A percentile compares a stretch with the other conserved stretches of the same genome.
Evolutionary conservation across 176 grass and related monocot species (phyloP).

Genomic region (sorghum (Sorghum bicolor)): Sorghum_bicolor_NCBIv3 NC_012876.2:10667001-10667500

Average conservation of each 20-base stretch:
- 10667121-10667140: constrained; percentile 25
- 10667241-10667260: not conserved
- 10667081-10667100: not conserved
- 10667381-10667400: constrained; percentile 77
- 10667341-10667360: constrained; percentile 40
- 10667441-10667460: constrained; percentile 85
- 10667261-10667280: constrained; percentile 58
- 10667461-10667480: constrained; percentile 65
- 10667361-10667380: constrained; percentile 76
- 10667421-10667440: constrained; percentile 87
- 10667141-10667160: constrained; percentile 60
- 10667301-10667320: constrained; percentile 81
- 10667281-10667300: constrained; percentile 81
- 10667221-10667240: not conserved
- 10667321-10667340: constrained; percentile 64
- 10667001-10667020: not conserved
- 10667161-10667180: constrained; percentile 56
- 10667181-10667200: not conserved
- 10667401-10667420: constrained; percentile 84
- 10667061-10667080: constrained; percentile 56
- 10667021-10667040: not conserved
- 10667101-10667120: not conserved
- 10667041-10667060: not conserved
- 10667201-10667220: not conserved
- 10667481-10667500: not conserved